phyloP scores from a whole-genome alignment of 768 basidiomycete genomes.

The Symmetrospora coprosmae region DNA sequence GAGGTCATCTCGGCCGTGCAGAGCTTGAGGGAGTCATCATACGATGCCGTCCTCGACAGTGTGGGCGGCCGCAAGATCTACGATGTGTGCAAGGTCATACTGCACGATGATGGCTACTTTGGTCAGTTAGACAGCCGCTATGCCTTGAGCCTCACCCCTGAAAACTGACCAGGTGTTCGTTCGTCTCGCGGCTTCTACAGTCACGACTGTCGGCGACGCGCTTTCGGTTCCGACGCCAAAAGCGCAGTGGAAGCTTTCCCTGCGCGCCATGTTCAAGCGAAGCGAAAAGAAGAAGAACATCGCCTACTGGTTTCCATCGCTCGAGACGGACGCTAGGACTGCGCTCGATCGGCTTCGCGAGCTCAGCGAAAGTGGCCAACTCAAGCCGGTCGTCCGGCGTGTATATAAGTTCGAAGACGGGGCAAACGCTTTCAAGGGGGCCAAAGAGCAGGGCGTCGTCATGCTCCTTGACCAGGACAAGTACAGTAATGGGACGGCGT shows the following conservation, averaged over 20 bases:
- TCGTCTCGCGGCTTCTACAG: background rate
- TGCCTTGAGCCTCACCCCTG: background rate
- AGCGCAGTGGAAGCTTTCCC: slow-evolving; percentile 20
- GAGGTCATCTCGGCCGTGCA: slow-evolving; percentile 31
- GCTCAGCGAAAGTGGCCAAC: slow-evolving; percentile 22
- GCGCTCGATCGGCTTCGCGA: slow-evolving; percentile 31
- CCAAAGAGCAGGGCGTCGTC: slow-evolving; percentile 16
- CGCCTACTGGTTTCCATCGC: slow-evolving; percentile 8
- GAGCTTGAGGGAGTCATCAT: slow-evolving; percentile 30
- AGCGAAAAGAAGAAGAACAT: slow-evolving; percentile 28
- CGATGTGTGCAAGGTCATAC: slow-evolving; percentile 31
- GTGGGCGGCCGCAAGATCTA: slow-evolving; percentile 31
- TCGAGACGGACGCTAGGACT: slow-evolving; percentile 23
- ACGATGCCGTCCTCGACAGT: slow-evolving; percentile 33
- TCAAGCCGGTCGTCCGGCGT: slow-evolving; percentile 19
- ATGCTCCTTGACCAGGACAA: slow-evolving; percentile 18
- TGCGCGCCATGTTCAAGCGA: slow-evolving; percentile 34
- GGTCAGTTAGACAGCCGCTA: slow-evolving; percentile 19
- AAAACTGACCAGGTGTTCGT: background rate
- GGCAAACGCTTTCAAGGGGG: slow-evolving; percentile 17
- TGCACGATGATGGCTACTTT: slow-evolving; percentile 31
- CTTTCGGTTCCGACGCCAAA: background rate
- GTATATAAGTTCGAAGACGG: slow-evolving; percentile 20
- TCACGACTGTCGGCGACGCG: slow-evolving; percentile 25
- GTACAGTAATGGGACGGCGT: background rate